Evolutionary conservation across 2,329 filamentous ascomycete species (phyloP).

Genomic region (Ophiostoma quercus): DNA sequence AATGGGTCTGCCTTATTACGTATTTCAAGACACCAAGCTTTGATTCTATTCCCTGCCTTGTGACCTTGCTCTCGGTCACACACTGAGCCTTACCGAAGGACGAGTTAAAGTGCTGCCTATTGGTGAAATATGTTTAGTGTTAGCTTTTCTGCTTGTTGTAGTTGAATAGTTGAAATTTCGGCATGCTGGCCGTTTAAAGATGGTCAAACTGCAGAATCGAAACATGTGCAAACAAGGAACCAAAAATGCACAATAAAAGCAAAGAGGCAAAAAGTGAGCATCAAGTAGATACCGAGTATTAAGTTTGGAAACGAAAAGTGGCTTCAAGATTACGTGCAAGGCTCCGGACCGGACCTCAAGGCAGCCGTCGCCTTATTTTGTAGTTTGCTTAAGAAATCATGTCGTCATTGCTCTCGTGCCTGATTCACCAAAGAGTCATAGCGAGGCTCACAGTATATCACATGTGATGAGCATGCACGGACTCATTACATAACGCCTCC

Average conservation of each 20-base stretch:
- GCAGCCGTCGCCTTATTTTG: not conserved
- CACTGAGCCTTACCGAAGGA: not conserved
- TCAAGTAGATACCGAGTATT: not conserved
- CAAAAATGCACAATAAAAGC: too few relatives aligned
- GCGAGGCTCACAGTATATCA: not conserved
- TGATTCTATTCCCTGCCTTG: not conserved
- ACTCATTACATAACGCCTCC: not conserved
- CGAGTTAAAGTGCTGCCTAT: not conserved
- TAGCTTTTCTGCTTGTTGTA: not conserved
- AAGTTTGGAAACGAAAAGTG: too few relatives aligned
- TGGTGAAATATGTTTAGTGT: not conserved
- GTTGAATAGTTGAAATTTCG: not conserved
- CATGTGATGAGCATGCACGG: not conserved
- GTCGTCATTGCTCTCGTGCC: not conserved
- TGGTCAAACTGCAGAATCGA: not conserved
- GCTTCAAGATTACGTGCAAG: not conserved
- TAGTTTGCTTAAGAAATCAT: not conserved
- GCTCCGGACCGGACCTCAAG: not conserved
- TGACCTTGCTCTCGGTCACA: not conserved
- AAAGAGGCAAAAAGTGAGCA: too few relatives aligned
- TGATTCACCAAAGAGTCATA: not conserved
- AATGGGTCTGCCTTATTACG: constrained; percentile 8
- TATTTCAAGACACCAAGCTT: not conserved
- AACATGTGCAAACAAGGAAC: too few relatives aligned
- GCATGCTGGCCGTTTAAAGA: not conserved